Base-by-base conservation (phyloP, 345 rosid genomes). In the Pistacia integerrima region DNA sequence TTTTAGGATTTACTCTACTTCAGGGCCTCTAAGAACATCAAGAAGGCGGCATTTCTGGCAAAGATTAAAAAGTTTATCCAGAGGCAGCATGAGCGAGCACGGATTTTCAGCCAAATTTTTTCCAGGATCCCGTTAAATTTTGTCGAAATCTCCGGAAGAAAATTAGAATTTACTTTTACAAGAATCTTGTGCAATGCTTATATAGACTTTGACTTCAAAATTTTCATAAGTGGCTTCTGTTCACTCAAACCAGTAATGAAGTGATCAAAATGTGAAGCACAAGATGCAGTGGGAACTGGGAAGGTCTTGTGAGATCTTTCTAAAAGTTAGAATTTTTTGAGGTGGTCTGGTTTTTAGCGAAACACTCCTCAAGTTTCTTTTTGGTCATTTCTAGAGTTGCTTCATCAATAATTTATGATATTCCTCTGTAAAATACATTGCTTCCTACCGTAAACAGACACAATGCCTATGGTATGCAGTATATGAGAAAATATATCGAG, bases 11-110 rank as follows among this genome's bases (percentile, higher is more conserved):
- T 85, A 86, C 3, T 88, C 81, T 49, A 67, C 80, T 38, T 88
- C 91, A 25, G 90, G 84, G 36, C 88, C 92, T 17, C 5, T 87
- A 70, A 68, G 82, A 76, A 69, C 78, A 33, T 88, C 82, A 65
- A 84, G 79, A 74, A 84, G 79, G 72, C 76, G 81, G 64, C 78
- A 78, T 51, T 88, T 89, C 69, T 91, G 89, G 92, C 84, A 82
- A 79, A 87, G 81, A 69, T 55, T 91, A 49, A 81, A 72, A 82
- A 81, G 84, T 75, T 82, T 83, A 65, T 83, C 91, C 5, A 74
- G 85, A 73, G 89, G 92, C 67, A 87, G 90, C 85, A 76, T 35
- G 77, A 89, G 88, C 64, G 93, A 88, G 75, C 88, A 82, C 11
- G 88, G 87, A 11, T 80, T 75, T 76, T 74, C 88, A 11, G 59